Conservation (phyloP, 2,329 filamentous ascomycete species). For the Sporothrix curviconia region DNA sequence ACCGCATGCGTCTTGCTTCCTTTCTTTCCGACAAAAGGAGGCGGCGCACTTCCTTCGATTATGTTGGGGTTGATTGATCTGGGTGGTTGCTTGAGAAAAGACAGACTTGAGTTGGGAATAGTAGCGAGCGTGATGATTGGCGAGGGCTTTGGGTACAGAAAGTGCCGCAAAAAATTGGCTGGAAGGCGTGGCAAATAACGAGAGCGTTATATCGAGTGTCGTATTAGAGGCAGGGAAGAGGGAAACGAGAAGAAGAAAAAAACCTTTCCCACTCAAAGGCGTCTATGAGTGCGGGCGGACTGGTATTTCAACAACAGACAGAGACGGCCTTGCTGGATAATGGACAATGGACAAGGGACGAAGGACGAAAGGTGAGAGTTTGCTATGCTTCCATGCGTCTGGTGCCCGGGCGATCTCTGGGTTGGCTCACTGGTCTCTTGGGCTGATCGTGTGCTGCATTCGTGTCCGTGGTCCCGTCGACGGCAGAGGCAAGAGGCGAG, state of each 20-base stretch:
- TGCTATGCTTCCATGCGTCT: conserved; percentile 7
- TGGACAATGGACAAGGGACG: not conserved
- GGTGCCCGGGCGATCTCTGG: conserved; percentile 24
- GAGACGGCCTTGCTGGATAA: not conserved
- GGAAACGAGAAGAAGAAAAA: not conserved
- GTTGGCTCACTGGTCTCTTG: conserved; percentile 1
- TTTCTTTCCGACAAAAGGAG: too few species aligned
- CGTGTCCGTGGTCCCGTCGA: not conserved
- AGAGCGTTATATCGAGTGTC: not conserved
- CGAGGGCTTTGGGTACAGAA: not conserved
- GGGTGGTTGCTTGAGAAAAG: not conserved
- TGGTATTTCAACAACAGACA: conserved; percentile 1
- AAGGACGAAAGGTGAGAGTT: not conserved
- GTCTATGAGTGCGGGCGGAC: not conserved
- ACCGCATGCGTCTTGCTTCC: conserved; percentile 5
- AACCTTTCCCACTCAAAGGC: not conserved
- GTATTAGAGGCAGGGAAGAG: not conserved
- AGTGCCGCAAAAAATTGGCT: not conserved
- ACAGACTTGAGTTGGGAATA: too few species aligned
- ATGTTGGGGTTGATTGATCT: not conserved
- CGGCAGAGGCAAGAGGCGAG: not conserved
- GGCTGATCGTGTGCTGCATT: conserved; percentile 10
- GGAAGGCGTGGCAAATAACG: not conserved
- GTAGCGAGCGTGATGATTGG: not conserved
- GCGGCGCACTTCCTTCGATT: not conserved